A percentile compares a stretch with the other conserved stretches of the same genome.
Conservation (phyloP, 441 rosid genomes). For the Adansonia gregorii region DNA sequence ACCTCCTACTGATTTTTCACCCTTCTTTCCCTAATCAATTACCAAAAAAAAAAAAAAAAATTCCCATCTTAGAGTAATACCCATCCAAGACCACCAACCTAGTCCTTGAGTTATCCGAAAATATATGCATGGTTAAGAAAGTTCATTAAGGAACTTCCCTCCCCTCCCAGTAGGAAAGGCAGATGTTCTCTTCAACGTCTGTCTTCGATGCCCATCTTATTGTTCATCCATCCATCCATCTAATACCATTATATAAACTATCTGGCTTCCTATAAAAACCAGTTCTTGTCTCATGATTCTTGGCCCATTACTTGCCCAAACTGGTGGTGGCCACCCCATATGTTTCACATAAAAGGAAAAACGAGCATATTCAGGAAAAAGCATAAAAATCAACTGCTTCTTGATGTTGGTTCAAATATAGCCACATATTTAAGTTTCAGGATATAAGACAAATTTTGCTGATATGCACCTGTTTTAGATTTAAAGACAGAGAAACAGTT, state of each 20-base stretch:
- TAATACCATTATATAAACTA: background rate
- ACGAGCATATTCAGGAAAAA: background rate
- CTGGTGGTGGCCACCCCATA: slow-evolving; percentile 42
- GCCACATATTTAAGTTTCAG: background rate
- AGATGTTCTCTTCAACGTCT: slow-evolving; percentile 13
- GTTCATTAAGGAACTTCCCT: slow-evolving; percentile 24
- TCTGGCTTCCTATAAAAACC: slow-evolving; percentile 23
- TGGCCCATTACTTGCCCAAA: slow-evolving; percentile 43
- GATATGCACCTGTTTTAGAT: background rate
- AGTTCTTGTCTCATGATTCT: slow-evolving; percentile 31
- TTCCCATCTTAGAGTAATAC: slow-evolving; percentile 28
- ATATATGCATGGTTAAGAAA: slow-evolving; percentile 1
- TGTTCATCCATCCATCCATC: background rate
- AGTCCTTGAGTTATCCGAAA: background rate
- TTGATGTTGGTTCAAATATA: background rate
- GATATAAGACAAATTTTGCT: background rate
- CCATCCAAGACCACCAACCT: slow-evolving; percentile 31
- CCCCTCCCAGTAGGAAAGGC: slow-evolving; percentile 14
- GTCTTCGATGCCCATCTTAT: background rate
- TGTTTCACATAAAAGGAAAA: slow-evolving; percentile 24
- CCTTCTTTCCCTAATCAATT: no score
- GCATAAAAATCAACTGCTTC: background rate
- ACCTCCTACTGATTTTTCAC: no score
- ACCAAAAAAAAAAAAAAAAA: no score
- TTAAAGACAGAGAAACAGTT: background rate